Evolutionary conservation across 1,139 yeast species (phyloP).

Genomic region (Yamadazyma sp.): DNA sequence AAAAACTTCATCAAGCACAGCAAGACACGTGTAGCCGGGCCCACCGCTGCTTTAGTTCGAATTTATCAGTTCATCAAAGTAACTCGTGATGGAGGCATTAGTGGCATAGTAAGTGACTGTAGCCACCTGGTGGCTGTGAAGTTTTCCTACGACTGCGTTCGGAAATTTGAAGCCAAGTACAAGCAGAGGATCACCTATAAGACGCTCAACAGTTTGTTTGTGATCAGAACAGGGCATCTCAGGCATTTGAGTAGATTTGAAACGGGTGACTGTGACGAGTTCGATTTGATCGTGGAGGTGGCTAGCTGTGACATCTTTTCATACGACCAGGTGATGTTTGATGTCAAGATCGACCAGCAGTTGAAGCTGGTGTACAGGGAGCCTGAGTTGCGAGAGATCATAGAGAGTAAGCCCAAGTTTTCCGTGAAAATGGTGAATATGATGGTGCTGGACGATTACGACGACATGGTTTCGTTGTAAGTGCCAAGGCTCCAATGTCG

Average conservation of each 20-base stretch:
- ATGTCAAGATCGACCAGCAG: slow-evolving; percentile 17
- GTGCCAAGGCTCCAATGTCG: too few species aligned
- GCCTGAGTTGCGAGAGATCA: slow-evolving; percentile 1
- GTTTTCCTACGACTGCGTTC: slow-evolving; percentile 29
- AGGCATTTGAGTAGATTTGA: slow-evolving; percentile 20
- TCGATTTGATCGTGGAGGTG: slow-evolving; percentile 26
- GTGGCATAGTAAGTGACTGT: slow-evolving; percentile 34
- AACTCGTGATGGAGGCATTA: slow-evolving; percentile 22
- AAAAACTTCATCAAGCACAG: slow-evolving; percentile 20
- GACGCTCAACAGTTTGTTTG: slow-evolving; percentile 26
- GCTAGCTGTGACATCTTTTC: slow-evolving; percentile 28
- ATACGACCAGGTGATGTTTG: slow-evolving; percentile 27
- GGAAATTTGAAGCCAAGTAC: slow-evolving; percentile 29
- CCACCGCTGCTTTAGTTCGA: slow-evolving; percentile 28
- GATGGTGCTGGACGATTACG: slow-evolving; percentile 5
- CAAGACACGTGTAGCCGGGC: slow-evolving; percentile 1
- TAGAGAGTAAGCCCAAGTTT: slow-evolving; percentile 1
- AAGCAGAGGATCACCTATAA: slow-evolving; percentile 33
- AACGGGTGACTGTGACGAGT: slow-evolving; percentile 14
- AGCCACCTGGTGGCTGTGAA: slow-evolving; percentile 29
- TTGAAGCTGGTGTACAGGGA: slow-evolving; percentile 26
- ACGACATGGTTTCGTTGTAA: slow-evolving; percentile 9
- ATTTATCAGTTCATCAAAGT: slow-evolving; percentile 24
- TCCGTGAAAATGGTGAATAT: neutral
- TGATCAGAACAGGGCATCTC: slow-evolving; percentile 27